Conservation (phyloP, 73 alveolate species). For the Diophrys sp. region DNA sequence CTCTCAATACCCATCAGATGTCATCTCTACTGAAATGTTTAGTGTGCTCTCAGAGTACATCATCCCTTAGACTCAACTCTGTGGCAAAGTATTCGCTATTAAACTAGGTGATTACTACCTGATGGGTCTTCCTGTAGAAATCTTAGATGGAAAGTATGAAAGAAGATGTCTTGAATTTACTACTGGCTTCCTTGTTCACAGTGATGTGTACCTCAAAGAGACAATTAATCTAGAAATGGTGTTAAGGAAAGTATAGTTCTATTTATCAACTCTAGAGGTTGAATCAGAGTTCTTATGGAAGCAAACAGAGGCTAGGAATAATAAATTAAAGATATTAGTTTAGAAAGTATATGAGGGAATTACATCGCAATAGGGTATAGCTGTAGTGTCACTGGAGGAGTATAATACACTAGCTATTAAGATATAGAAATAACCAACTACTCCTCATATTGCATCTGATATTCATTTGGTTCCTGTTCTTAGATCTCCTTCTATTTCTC, state of each 20-base stretch:
- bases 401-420: not conserved
- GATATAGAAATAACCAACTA: no score
- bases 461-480: no score
- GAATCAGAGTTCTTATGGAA: slow-evolving; percentile 17
- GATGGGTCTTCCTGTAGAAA: slow-evolving; percentile 16
- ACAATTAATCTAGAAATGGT: slow-evolving; percentile 2
- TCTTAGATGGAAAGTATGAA: slow-evolving; percentile 5
- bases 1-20: slow-evolving; percentile 4
- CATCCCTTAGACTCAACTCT: slow-evolving; percentile 11
- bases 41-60: slow-evolving; percentile 13
- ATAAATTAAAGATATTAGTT: no score
- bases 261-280: slow-evolving; percentile 3
- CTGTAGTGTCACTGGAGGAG: not conserved
- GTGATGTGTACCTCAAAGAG: not conserved
- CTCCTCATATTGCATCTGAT: no score
- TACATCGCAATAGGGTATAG: not conserved
- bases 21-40: not conserved
- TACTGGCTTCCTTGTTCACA: slow-evolving; percentile 2
- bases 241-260: not conserved
- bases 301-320: not conserved
- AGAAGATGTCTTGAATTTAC: slow-evolving; percentile 1
- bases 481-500: no score
- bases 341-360: not conserved
- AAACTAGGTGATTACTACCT: not conserved
- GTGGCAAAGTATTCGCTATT: slow-evolving; percentile 17